These are phyloP conservation scores for Ceratocystis destructans DNA, from an alignment of 2,329 filamentous ascomycete species.

Conservation along the genomic window DNA sequence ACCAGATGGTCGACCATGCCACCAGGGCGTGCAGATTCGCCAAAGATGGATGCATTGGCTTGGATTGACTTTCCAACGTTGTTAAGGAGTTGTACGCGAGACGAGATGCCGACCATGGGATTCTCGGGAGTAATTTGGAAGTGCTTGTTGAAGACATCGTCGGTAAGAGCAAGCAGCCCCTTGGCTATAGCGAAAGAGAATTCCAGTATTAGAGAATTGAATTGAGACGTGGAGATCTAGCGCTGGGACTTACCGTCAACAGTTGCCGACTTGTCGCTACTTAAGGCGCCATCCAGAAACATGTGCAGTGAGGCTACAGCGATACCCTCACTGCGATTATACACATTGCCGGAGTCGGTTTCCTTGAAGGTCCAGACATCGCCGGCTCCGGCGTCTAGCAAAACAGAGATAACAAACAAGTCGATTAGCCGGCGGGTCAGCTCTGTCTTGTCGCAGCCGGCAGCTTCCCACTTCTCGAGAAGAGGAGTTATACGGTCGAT, in stretches of 20 bases:
- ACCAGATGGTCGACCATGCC: constrained; percentile 34
- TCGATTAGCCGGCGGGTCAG: constrained; percentile 42
- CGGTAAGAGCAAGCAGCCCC: constrained; percentile 27
- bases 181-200: constrained; percentile 22
- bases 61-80: constrained; percentile 32
- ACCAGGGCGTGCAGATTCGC: constrained; percentile 32
- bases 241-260: constrained; percentile 28
- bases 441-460: constrained; percentile 32
- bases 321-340: constrained; percentile 37
- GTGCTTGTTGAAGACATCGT: constrained; percentile 25
- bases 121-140: constrained; percentile 35
- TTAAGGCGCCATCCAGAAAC: constrained; percentile 33
- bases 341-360: constrained; percentile 26
- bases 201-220: neutral
- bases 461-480: constrained; percentile 32
- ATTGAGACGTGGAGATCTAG: neutral
- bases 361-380: constrained; percentile 36
- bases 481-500: constrained; percentile 35
- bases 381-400: constrained; percentile 42
- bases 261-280: constrained; percentile 20
- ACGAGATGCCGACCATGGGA: constrained; percentile 33
- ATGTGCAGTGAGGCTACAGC: constrained; percentile 38
- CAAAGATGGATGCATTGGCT: constrained; percentile 29
- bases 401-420: constrained; percentile 47
- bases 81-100: constrained; percentile 31